Evolutionary conservation across 805 yeast species (phyloP).

Genomic region (Candida parachauliodes): DNA sequence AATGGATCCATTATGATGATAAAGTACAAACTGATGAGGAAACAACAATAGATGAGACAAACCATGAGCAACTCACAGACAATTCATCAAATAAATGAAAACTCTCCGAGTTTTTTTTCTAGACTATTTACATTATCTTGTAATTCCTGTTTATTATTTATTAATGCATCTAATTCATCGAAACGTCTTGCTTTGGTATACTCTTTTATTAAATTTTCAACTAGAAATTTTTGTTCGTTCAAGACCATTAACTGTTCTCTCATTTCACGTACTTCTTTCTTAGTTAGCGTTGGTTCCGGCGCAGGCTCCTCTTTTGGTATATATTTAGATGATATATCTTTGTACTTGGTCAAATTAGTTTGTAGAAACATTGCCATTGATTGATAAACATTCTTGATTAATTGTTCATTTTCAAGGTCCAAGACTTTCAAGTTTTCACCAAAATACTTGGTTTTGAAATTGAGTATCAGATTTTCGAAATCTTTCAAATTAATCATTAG

Average conservation of each 20-base stretch:
- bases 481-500: constrained; percentile 26
- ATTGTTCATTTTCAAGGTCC: constrained; percentile 20
- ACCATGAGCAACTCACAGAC: not conserved
- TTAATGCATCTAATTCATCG: constrained; percentile 67
- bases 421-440: constrained; percentile 8
- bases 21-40: constrained; percentile 13
- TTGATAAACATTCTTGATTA: constrained; percentile 52
- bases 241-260: constrained; percentile 81
- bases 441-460: constrained; percentile 22
- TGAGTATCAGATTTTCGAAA: constrained; percentile 22
- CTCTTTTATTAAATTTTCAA: constrained; percentile 58
- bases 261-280: constrained; percentile 51
- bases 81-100: constrained; percentile 22
- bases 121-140: constrained; percentile 44
- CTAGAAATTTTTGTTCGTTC: constrained; percentile 76
- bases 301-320: constrained; percentile 14
- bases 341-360: constrained; percentile 60
- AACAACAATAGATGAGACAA: constrained; percentile 4
- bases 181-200: constrained; percentile 67
- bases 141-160: constrained; percentile 56
- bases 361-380: constrained; percentile 62
- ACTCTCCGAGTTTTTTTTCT: constrained; percentile 54
- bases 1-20: constrained; percentile 57
- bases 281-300: constrained; percentile 27
- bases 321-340: constrained; percentile 50